Evolutionary conservation across 371 early-diverging fungal species (phyloP).

Genomic region (Amoeboaphelidium occidentale): DNA sequence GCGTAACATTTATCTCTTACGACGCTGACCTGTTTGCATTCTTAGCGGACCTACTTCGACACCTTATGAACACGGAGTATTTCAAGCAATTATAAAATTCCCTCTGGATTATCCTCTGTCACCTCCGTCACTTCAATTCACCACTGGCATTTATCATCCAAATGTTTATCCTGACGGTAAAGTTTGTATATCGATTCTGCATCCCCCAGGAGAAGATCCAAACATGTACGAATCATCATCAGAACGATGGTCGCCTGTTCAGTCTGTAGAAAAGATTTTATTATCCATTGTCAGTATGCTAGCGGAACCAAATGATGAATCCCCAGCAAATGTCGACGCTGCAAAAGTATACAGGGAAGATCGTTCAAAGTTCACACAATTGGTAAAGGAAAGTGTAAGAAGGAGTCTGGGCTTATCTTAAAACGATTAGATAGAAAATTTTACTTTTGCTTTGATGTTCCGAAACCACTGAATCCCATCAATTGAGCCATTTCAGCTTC

Average conservation of each 20-base stretch:
- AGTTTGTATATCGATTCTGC: conserved; percentile 97
- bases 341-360: conserved; percentile 18
- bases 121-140: conserved; percentile 65
- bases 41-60: conserved; percentile 20
- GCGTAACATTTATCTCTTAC: conserved; percentile 24
- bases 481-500: too few species aligned
- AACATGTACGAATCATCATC: conserved; percentile 27
- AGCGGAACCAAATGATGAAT: conserved; percentile 94
- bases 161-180: conserved; percentile 88
- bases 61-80: conserved; percentile 29
- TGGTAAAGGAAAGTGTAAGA: conserved; percentile 5
- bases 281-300: conserved; percentile 83
- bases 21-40: not conserved
- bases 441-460: too few species aligned
- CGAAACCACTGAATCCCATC: too few species aligned
- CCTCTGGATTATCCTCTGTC: conserved; percentile 37
- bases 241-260: conserved; percentile 53
- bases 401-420: not conserved
- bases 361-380: conserved; percentile 10
- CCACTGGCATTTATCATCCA: conserved; percentile 49
- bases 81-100: conserved; percentile 26
- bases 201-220: conserved; percentile 60
- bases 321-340: conserved; percentile 95
- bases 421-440: too few species aligned
- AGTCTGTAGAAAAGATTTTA: conserved; percentile 90